phyloP scores from a whole-genome alignment of 2,329 filamentous ascomycete genomes.

The Epicoccum nigrum region DNA sequence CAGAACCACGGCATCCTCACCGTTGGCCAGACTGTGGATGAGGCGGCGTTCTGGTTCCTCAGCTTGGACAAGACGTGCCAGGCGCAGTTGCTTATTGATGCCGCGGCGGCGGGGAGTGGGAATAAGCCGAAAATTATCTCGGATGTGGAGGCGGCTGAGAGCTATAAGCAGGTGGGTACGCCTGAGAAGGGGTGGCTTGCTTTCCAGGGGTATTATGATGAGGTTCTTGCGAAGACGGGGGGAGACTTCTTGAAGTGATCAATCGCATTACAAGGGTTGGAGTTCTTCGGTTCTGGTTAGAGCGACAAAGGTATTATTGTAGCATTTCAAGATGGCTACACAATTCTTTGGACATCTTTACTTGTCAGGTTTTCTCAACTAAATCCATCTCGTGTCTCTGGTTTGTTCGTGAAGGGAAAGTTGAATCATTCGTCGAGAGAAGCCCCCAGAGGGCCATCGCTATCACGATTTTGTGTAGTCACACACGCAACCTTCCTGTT shows the following conservation, averaged over 20 bases:
- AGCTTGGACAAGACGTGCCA: conserved; percentile 55
- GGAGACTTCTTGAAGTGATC: conserved; percentile 55
- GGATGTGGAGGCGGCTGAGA: conserved; percentile 49
- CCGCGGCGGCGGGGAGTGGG: conserved; percentile 46
- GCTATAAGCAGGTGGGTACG: conserved; percentile 51
- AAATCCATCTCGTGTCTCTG: too few relatives aligned
- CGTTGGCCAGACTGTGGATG: conserved; percentile 49
- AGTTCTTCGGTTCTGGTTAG: too few relatives aligned
- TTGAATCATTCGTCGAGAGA: too few relatives aligned
- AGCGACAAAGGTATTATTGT: too few relatives aligned
- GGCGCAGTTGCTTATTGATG: conserved; percentile 53
- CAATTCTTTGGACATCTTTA: too few relatives aligned
- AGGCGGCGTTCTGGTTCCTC: conserved; percentile 55
- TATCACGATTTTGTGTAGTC: too few relatives aligned
- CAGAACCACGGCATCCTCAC: conserved; percentile 51
- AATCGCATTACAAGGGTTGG: too few relatives aligned
- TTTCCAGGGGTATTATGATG: conserved; percentile 62
- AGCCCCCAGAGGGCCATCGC: too few relatives aligned
- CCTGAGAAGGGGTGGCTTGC: conserved; percentile 61
- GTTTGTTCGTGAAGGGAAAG: too few relatives aligned
- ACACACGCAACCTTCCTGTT: too few relatives aligned
- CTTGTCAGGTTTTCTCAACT: too few relatives aligned
- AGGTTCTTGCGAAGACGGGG: conserved; percentile 58
- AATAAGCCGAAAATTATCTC: conserved; percentile 50
- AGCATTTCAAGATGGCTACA: too few relatives aligned